A percentile compares a stretch with the other conserved stretches of the same genome.
These are phyloP conservation scores for Aspergillus sparsus DNA, from an alignment of 495 filamentous ascomycete genomes.

Conservation along the genomic window DNA sequence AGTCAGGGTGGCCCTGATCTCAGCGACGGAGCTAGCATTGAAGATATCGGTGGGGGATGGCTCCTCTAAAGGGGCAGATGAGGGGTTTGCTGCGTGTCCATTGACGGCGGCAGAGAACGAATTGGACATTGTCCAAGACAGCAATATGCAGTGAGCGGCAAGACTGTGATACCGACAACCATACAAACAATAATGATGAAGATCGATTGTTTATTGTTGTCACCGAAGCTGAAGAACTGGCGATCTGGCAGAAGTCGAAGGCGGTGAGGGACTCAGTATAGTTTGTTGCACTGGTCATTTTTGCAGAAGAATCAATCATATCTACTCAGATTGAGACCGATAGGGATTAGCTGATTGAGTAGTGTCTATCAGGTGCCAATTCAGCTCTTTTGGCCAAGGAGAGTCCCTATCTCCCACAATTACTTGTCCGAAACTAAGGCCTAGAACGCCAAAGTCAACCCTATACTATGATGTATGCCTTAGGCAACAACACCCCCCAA, in stretches of 20 bases:
- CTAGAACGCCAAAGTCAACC: not conserved
- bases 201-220: not conserved
- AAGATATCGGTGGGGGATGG: constrained; percentile 52
- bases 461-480: not conserved
- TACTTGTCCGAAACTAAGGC: too few relatives aligned
- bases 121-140: constrained; percentile 27
- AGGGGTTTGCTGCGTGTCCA: constrained; percentile 29
- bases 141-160: constrained; percentile 14
- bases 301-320: too few relatives aligned
- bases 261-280: constrained; percentile 34
- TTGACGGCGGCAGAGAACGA: constrained; percentile 29
- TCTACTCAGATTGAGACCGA: not conserved
- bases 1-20: constrained; percentile 74
- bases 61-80: constrained; percentile 16
- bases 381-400: too few relatives aligned
- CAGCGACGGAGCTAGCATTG: constrained; percentile 69
- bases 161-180: not conserved
- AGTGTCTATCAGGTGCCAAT: not conserved
- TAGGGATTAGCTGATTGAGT: not conserved
- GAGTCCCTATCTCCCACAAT: too few relatives aligned
- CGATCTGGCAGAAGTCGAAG: constrained; percentile 21
- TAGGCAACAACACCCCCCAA: not conserved
- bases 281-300: not conserved
- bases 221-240: constrained; percentile 1
- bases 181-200: constrained; percentile 3